phyloP scores from a whole-genome alignment of 495 filamentous ascomycete genomes.

The Oidiodendron maius region DNA sequence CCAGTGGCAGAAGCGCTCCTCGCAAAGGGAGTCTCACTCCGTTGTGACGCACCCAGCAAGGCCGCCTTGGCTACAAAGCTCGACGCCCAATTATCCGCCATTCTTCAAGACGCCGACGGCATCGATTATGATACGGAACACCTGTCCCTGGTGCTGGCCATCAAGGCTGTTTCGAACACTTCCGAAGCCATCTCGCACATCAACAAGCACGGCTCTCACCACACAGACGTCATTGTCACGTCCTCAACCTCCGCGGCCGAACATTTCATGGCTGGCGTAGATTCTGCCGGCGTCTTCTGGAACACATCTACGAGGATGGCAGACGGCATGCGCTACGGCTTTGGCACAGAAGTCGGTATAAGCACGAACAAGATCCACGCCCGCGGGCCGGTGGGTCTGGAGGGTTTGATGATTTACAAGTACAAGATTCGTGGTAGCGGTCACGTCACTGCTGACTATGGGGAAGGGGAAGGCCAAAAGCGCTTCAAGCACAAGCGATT shows the following conservation, averaged over 20 bases:
- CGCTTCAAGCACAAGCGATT: constrained; percentile 58
- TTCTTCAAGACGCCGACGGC: constrained; percentile 56
- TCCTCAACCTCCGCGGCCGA: constrained; percentile 57
- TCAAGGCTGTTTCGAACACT: constrained; percentile 68
- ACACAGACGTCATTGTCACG: constrained; percentile 91
- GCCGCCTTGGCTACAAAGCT: constrained; percentile 43
- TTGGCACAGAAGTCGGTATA: constrained; percentile 96
- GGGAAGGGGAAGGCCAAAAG: constrained; percentile 59
- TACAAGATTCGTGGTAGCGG: constrained; percentile 80
- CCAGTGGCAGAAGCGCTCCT: constrained; percentile 64
- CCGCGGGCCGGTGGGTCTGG: constrained; percentile 85
- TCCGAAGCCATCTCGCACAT: constrained; percentile 79
- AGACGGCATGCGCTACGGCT: constrained; percentile 94
- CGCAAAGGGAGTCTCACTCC: constrained; percentile 71
- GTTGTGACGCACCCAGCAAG: constrained; percentile 69
- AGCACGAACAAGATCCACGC: constrained; percentile 98
- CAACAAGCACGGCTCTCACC: constrained; percentile 85
- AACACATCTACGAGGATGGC: constrained; percentile 93
- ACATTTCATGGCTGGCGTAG: constrained; percentile 74
- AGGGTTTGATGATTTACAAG: constrained; percentile 95
- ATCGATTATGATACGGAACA: constrained; percentile 86
- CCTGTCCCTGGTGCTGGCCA: constrained; percentile 74
- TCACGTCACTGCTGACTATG: constrained; percentile 70
- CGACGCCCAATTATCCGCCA: constrained; percentile 20
- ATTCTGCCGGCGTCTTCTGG: constrained; percentile 94